Percentiles rank a stretch among this genome's conserved stretches.
These are phyloP conservation scores for Bolboschoenus planiculmis DNA, from an alignment of 176 grass and related monocot genomes.

Conservation along the genomic window DNA sequence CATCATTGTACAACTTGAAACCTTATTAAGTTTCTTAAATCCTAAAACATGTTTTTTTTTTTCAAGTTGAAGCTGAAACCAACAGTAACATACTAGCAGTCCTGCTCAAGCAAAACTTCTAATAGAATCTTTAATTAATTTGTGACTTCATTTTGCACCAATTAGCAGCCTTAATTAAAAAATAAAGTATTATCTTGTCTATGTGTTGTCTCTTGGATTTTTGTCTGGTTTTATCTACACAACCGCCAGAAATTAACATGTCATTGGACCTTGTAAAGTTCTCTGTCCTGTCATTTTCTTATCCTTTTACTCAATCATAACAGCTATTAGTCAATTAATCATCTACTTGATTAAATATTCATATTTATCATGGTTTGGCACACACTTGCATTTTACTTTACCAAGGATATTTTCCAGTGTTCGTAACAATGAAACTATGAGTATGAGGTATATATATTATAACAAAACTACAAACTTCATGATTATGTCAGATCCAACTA, in stretches of 20 bases:
- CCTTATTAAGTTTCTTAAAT: background rate
- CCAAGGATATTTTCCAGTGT: background rate
- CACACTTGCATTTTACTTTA: background rate
- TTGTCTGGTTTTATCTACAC: conserved; percentile 5
- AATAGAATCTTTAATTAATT: background rate
- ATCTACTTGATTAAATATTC: background rate
- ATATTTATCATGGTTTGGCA: background rate
- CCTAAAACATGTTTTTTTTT: too few species aligned
- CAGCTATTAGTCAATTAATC: background rate
- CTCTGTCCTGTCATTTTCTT: conserved; percentile 11
- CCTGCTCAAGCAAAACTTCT: background rate
- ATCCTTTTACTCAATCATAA: background rate
- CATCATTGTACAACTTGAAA: too few species aligned
- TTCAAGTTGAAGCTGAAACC: too few species aligned
- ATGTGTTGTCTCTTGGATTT: conserved; percentile 9
- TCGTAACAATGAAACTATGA: background rate
- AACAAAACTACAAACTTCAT: background rate
- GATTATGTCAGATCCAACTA: background rate
- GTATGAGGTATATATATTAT: background rate
- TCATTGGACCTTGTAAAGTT: background rate
- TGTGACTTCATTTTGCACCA: background rate
- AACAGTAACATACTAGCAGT: background rate
- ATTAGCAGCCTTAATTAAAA: background rate
- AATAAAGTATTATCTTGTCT: background rate
- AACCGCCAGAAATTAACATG: background rate